Evolutionary conservation across 305 asterid genomes (phyloP).

Genomic region (Solanum aculeatissimum): DNA sequence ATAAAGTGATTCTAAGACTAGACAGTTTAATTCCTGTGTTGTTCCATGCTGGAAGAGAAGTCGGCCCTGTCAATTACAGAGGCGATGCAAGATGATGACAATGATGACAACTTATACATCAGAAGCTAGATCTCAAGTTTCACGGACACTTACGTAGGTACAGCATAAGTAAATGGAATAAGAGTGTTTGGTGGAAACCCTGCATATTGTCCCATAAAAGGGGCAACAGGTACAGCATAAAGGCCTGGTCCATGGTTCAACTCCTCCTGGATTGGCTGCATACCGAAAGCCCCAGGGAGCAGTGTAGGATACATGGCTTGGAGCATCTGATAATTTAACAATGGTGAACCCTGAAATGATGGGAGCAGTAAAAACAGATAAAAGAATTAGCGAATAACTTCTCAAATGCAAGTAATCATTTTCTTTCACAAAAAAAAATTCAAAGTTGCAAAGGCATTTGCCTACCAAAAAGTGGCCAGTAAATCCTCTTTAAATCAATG

Average conservation of each 20-base stretch:
- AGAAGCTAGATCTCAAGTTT: background rate
- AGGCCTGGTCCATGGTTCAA: conserved; percentile 75
- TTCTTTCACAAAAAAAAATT: background rate
- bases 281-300: conserved; percentile 39
- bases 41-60: background rate
- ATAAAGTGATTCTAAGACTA: background rate
- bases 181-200: conserved; percentile 52
- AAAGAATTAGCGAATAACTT: background rate
- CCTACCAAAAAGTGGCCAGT: background rate
- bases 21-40: background rate
- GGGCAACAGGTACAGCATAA: conserved; percentile 70
- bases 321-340: conserved; percentile 29
- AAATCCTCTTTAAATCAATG: background rate
- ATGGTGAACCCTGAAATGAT: conserved; percentile 29
- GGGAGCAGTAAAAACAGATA: conserved; percentile 27
- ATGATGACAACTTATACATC: background rate
- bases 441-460: background rate
- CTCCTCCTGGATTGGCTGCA: conserved; percentile 57
- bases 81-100: background rate
- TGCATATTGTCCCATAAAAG: conserved; percentile 38
- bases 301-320: conserved; percentile 52
- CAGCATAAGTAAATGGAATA: conserved; percentile 67
- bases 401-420: background rate
- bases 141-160: conserved; percentile 62
- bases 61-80: background rate